Evolutionary conservation across 2,329 filamentous ascomycete genomes (phyloP).

Genomic region (Aureobasidium sp.): DNA sequence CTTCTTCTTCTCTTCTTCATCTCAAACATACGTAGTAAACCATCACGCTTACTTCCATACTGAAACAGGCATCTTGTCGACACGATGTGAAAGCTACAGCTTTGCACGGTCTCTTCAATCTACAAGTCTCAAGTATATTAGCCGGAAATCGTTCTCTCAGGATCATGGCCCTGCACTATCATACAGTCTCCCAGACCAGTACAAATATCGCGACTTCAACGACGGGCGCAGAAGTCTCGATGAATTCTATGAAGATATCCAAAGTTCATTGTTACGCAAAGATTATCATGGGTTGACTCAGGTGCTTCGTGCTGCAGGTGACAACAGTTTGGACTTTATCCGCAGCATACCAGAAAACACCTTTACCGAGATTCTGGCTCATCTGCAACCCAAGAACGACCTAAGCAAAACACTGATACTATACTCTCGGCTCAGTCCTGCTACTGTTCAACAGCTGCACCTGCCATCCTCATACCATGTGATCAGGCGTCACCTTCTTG

Average conservation of each 20-base stretch:
- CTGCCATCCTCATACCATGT: slow-evolving; percentile 32
- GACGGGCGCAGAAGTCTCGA: background rate
- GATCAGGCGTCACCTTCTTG: slow-evolving; percentile 34
- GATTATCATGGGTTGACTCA: slow-evolving; percentile 2
- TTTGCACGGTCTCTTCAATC: background rate
- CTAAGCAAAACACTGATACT: slow-evolving; percentile 41
- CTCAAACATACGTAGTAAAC: background rate
- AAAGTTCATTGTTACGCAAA: background rate
- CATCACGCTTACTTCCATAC: background rate
- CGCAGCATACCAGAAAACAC: slow-evolving; percentile 44
- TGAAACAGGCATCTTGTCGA: background rate
- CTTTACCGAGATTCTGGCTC: slow-evolving; percentile 58
- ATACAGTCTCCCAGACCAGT: background rate
- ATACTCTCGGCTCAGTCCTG: slow-evolving; percentile 45
- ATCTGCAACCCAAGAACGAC: slow-evolving; percentile 53
- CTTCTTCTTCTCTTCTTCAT: background rate
- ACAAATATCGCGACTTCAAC: background rate
- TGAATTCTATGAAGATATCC: background rate
- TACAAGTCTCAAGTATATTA: background rate
- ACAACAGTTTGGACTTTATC: slow-evolving; percentile 28
- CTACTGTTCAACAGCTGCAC: slow-evolving; percentile 38
- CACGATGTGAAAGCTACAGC: background rate
- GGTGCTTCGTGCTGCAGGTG: background rate
- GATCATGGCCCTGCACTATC: background rate
- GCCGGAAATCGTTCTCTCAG: background rate